Evolutionary conservation across 2,329 filamentous ascomycete species (phyloP).

Genomic region (Corniculantispora saksenae): DNA sequence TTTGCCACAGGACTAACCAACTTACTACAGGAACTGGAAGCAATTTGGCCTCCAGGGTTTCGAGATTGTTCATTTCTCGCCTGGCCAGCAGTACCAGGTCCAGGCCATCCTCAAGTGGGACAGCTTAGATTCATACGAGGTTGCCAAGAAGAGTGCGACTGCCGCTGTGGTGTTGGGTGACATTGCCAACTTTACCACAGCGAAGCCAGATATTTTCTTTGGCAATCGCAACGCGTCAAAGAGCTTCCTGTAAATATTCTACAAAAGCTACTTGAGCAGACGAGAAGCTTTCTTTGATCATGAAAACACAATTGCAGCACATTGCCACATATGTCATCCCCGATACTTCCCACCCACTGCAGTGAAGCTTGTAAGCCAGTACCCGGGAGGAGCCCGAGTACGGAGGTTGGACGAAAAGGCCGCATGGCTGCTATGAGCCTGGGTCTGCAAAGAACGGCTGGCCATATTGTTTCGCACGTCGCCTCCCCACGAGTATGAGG

Average conservation of each 20-base stretch:
- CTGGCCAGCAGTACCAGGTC: constrained; percentile 20
- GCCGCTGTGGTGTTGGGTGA: constrained; percentile 17
- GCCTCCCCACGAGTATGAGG: no score
- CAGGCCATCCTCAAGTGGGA: constrained; percentile 19
- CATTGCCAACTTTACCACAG: constrained; percentile 17
- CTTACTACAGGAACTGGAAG: constrained; percentile 12
- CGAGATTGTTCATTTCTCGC: constrained; percentile 25
- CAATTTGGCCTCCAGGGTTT: constrained; percentile 15
- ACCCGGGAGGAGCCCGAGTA: no score
- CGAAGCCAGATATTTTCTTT: constrained; percentile 16
- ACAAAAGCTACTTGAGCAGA: no score
- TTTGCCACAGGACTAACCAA: neutral
- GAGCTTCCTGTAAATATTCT: neutral
- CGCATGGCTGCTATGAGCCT: no score
- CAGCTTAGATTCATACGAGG: neutral
- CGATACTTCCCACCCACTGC: no score
- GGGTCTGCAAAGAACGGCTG: no score
- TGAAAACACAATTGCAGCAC: no score
- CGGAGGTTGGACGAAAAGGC: no score
- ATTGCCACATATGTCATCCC: no score
- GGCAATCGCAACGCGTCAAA: neutral
- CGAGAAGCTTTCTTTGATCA: no score
- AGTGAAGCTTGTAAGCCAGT: no score
- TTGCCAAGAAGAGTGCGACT: neutral
- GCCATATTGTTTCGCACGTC: no score